Base-by-base conservation (phyloP, 768 basidiomycete genomes). In the Sistotremastrum suecicum region DNA sequence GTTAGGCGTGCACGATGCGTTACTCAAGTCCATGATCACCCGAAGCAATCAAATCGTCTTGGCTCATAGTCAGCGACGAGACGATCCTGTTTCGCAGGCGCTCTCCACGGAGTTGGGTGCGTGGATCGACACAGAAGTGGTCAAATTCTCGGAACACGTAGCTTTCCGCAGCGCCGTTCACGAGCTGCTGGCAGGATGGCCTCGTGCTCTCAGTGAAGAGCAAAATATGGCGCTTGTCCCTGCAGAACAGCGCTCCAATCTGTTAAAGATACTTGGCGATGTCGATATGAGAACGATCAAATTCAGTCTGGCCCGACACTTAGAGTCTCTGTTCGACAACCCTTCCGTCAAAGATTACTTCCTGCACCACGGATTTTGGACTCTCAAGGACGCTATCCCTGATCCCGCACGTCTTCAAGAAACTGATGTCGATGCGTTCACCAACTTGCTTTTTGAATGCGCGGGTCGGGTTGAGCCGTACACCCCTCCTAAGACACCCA, bases 361-460 rank as follows among this genome's bases (percentile, higher is more conserved):
- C 46, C 64, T 74, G 0, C 63, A 64, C 44, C 65, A 65, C 6
- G 78, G 82, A 51, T 90, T 92, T 58, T 95, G 90, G 90, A 72
- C 77, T 36, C 63, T 94, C 56, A 89, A 88, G 56, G 76, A 78
- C 28, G 80, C 73, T 54, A 80, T 91, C 38, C 85, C 85, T 4
- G 45, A 68, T 1, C 50, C 54, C 4, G 61, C 66, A 1, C 62
- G 69, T 31, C 62, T 88, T n/a, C 73, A 75, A 41, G 70, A 71
- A 35, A 76, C 76, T 34, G 85, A 89, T 55, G 66, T 82, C 11
- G 66, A 78, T 43, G 83, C 83, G 1, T 91, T 90, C 53, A 72
- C 79, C 10, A 68, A 71, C 6, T 64, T 90, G 8, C 64, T 91
- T 7, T 63, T 73, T 34, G 58, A 68, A 5, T 67, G 78, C 34